phyloP scores from a whole-genome alignment of 2,329 filamentous ascomycete genomes.

The Nothomitra cinnamomea region DNA sequence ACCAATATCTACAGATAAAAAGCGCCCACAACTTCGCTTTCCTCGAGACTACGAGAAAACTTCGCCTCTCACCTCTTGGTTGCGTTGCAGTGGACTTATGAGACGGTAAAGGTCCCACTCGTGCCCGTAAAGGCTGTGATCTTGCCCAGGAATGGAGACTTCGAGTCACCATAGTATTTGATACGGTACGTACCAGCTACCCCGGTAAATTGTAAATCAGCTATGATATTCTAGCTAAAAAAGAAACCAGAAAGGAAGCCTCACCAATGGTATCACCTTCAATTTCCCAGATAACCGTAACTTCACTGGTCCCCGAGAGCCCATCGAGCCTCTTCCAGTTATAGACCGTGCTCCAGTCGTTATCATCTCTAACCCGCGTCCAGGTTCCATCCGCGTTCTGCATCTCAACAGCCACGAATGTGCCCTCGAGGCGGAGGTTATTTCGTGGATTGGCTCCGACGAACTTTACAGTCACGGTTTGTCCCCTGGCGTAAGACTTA shows the following conservation, averaged over 20 bases:
- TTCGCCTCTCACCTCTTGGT: too few relatives aligned
- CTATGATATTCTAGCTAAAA: background rate
- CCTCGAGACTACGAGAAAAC: too few relatives aligned
- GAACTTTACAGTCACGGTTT: conserved; percentile 50
- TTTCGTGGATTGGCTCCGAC: conserved; percentile 83
- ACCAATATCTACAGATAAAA: too few relatives aligned
- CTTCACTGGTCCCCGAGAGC: conserved; percentile 59
- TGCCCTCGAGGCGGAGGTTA: conserved; percentile 61
- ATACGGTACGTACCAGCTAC: conserved; percentile 54
- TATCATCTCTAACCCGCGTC: conserved; percentile 51
- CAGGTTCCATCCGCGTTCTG: conserved; percentile 33
- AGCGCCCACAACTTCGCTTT: too few relatives aligned
- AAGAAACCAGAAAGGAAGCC: background rate
- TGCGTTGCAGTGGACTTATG: too few relatives aligned
- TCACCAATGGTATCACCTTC: conserved; percentile 32
- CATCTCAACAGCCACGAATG: conserved; percentile 63
- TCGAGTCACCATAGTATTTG: conserved; percentile 72
- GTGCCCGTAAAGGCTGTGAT: conserved; percentile 54
- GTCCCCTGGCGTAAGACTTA: conserved; percentile 40
- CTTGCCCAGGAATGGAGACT: conserved; percentile 40
- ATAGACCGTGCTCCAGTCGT: conserved; percentile 71
- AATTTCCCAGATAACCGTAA: conserved; percentile 66
- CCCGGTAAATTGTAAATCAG: conserved; percentile 16
- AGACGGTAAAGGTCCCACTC: conserved; percentile 21
- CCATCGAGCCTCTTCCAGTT: conserved; percentile 59